Conservation (phyloP, 225 moss, liverwort and hornwort species). For the Straminergon stramineum region DNA sequence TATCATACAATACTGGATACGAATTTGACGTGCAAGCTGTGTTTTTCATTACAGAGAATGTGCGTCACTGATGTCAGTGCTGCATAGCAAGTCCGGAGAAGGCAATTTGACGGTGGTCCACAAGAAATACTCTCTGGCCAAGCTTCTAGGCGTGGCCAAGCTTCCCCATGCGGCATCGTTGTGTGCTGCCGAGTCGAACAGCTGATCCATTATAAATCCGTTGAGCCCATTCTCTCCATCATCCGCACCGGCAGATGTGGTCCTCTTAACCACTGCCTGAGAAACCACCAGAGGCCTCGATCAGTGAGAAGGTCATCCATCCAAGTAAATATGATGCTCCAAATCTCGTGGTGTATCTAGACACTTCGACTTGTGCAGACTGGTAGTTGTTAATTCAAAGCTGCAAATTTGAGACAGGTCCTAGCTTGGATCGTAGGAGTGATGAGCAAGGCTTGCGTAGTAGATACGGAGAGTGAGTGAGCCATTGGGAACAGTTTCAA, state of each 20-base stretch:
- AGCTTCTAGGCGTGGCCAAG: slow-evolving; percentile 53
- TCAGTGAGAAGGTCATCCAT: not conserved
- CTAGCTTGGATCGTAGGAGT: not conserved
- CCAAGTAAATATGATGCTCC: slow-evolving; percentile 15
- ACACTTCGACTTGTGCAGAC: not conserved
- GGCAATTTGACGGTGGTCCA: slow-evolving; percentile 80
- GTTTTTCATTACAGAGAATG: slow-evolving; percentile 39
- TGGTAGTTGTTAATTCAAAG: not conserved
- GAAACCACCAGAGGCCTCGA: not conserved
- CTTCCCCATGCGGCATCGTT: slow-evolving; percentile 31
- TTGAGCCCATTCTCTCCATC: not conserved
- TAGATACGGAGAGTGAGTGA: not conserved
- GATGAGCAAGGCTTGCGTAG: not conserved
- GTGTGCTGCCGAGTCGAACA: not conserved
- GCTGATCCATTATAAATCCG: not conserved
- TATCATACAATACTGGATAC: no score
- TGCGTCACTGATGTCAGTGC: slow-evolving; percentile 41
- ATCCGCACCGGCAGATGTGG: not conserved
- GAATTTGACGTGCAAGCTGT: not conserved
- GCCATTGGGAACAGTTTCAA: not conserved
- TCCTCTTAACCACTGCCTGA: slow-evolving; percentile 3
- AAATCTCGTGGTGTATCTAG: slow-evolving; percentile 30
- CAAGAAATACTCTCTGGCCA: slow-evolving; percentile 78
- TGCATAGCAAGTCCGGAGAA: slow-evolving; percentile 55
- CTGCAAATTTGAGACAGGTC: not conserved